Base-by-base conservation (phyloP, 768 basidiomycete genomes). In the Sporobolomyces phaffii region DNA sequence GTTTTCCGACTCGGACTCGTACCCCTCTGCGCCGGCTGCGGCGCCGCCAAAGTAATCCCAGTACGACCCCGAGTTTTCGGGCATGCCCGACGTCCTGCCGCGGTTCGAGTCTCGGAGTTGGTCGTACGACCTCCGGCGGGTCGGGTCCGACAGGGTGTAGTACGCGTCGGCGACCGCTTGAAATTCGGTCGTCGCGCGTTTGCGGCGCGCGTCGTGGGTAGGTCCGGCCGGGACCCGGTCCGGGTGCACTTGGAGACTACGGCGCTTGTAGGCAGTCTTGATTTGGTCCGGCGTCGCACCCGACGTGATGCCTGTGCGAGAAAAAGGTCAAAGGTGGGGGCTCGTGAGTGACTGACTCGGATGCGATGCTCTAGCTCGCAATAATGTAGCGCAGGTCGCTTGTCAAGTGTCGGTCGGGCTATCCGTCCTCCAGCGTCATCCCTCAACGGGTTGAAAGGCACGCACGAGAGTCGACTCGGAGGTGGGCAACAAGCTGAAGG, bases 231-330 rank as follows among this genome's bases (percentile, higher is more conserved):
- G 65, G 53, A 72, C 40, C 22, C 70, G 70, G 48, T 74, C 73
- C 8, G 73, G 73, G 48, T 74, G 73, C 60, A 45, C 45, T 6
- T 43, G 48, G 40, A 74, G 65, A 9, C 62, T 64, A n/a, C 57
- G 41, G 10, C 52, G 51, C 60, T 72, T 74, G 70, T 74, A 70
- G 18, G 69, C 69, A 1, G 69, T 70, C 51, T 70, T 70, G 69
- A 70, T 65, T 41, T 70, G 69, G 47, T 70, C 69, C 8, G 44
- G 57, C 1, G 69, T 60, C 8, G 64, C 33, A 5, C 11, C 6
- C 13, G 57, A 20, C 22, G 43, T 26, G 24, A 69, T 45, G 41
- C 60, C 68, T 69, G 66, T 1, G 20, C 7, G 29, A 1, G 38
- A 18, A 40, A 11, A 15, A 44, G 38, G 36, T n/a, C n/a, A n/a